phyloP scores from a whole-genome alignment of 495 filamentous ascomycete species.

The Xylaria intraflava region DNA sequence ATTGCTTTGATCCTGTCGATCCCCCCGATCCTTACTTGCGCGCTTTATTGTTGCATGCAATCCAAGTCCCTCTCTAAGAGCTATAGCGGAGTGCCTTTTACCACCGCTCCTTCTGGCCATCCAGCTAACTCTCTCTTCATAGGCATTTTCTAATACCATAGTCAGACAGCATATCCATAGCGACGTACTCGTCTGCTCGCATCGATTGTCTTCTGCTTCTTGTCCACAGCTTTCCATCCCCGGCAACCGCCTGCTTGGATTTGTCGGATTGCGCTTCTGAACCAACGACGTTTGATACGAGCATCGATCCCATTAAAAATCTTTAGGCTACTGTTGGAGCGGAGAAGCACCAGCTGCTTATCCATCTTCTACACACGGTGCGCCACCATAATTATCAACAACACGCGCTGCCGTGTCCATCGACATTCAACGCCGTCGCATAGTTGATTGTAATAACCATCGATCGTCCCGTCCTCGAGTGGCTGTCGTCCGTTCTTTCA shows the following conservation, averaged over 20 bases:
- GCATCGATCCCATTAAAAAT: constrained; percentile 22
- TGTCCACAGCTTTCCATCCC: constrained; percentile 23
- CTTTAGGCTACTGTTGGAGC: constrained; percentile 13
- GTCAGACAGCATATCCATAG: constrained; percentile 13
- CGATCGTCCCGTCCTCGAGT: constrained; percentile 22
- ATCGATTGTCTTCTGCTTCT: constrained; percentile 24
- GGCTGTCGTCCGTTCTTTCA: constrained; percentile 27
- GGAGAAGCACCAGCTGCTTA: constrained; percentile 13
- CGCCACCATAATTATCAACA: constrained; percentile 22
- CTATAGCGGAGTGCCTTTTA: constrained; percentile 13
- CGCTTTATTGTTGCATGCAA: constrained; percentile 27
- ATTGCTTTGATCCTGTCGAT: constrained; percentile 8
- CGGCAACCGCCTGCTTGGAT: constrained; percentile 16
- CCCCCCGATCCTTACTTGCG: constrained; percentile 13
- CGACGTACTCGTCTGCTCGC: constrained; percentile 16
- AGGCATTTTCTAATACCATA: constrained; percentile 19
- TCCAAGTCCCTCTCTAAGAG: not conserved
- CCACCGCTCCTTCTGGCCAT: constrained; percentile 22
- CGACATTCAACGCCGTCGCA: constrained; percentile 13
- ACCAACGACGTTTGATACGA: constrained; percentile 29
- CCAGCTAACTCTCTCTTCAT: not conserved
- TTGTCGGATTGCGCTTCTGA: constrained; percentile 17
- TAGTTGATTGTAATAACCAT: constrained; percentile 27
- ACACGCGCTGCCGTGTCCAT: constrained; percentile 12
- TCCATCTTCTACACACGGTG: constrained; percentile 7